These are phyloP conservation scores for Metschnikowia santaceciliae DNA, from an alignment of 805 yeast species.

Conservation along the genomic window DNA sequence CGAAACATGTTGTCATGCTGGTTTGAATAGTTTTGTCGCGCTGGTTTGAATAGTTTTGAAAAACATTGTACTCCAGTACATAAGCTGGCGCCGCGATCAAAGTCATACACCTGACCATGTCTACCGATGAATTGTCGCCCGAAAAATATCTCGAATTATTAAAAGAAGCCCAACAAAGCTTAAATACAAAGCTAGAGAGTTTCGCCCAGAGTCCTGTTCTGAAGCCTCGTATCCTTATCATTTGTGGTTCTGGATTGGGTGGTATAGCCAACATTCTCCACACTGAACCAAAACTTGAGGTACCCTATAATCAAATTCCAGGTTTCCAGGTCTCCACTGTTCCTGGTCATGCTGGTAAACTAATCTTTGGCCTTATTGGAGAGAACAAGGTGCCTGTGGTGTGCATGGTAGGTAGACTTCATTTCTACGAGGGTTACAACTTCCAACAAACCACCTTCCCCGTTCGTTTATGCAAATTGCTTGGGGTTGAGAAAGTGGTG, in stretches of 20 bases:
- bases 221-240: constrained; percentile 65
- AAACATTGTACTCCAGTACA: not conserved
- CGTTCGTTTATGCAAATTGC: constrained; percentile 62
- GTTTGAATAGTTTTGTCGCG: no score
- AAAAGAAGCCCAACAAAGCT: constrained; percentile 18
- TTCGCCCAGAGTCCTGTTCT: constrained; percentile 12
- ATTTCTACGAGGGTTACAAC: constrained; percentile 88
- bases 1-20: no score
- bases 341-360: constrained; percentile 82
- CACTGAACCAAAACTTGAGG: constrained; percentile 40
- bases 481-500: constrained; percentile 60
- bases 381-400: constrained; percentile 68
- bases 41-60: no score
- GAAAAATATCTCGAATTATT: constrained; percentile 20
- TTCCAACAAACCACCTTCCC: constrained; percentile 83
- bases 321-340: constrained; percentile 81
- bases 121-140: constrained; percentile 14
- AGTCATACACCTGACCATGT: not conserved
- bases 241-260: constrained; percentile 94
- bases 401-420: constrained; percentile 92
- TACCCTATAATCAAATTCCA: constrained; percentile 70
- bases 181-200: constrained; percentile 12
- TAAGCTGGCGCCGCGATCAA: not conserved
- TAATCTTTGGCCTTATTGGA: constrained; percentile 77
- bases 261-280: constrained; percentile 63